A percentile compares a stretch with the other conserved stretches of the same genome.
phyloP scores from a whole-genome alignment of 352 stramenopile genomes.

The Phytophthora nicotianae region DNA sequence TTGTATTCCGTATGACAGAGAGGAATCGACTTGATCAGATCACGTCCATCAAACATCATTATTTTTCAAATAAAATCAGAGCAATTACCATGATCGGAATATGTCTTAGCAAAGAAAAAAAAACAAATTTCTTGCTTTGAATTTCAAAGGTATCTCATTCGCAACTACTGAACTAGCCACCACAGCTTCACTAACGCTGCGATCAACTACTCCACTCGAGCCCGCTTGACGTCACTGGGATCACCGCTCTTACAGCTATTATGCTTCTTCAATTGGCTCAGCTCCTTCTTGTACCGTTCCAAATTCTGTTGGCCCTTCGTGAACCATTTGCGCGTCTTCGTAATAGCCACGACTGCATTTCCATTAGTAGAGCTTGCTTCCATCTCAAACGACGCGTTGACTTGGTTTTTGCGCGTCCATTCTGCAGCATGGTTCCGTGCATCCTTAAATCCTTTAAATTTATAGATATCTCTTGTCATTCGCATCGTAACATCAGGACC shows the following conservation, averaged over 20 bases:
- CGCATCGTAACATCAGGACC: not conserved
- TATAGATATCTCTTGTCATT: not conserved
- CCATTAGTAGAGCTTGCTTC: not conserved
- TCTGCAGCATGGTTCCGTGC: not conserved
- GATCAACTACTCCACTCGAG: too few relatives aligned
- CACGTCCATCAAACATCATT: too few relatives aligned
- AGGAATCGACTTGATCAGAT: not conserved
- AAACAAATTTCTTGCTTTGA: too few relatives aligned
- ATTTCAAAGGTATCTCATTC: too few relatives aligned
- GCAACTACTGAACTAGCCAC: too few relatives aligned
- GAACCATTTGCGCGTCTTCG: not conserved
- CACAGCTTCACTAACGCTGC: too few relatives aligned
- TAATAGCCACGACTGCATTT: not conserved
- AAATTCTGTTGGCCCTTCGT: not conserved
- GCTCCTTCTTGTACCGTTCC: not conserved
- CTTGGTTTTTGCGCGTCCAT: not conserved
- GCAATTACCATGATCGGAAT: too few relatives aligned
- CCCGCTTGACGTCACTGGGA: too few relatives aligned
- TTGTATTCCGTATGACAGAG: not conserved
- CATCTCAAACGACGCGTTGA: not conserved
- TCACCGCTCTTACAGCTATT: too few relatives aligned
- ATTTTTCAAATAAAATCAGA: too few relatives aligned
- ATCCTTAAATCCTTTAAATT: not conserved
- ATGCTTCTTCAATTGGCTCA: not conserved
- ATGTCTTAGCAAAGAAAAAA: too few relatives aligned